A percentile compares a stretch with the other conserved stretches of the same genome.
Conservation (phyloP, 306 rosid genomes). For the Ormosia emarginata region DNA sequence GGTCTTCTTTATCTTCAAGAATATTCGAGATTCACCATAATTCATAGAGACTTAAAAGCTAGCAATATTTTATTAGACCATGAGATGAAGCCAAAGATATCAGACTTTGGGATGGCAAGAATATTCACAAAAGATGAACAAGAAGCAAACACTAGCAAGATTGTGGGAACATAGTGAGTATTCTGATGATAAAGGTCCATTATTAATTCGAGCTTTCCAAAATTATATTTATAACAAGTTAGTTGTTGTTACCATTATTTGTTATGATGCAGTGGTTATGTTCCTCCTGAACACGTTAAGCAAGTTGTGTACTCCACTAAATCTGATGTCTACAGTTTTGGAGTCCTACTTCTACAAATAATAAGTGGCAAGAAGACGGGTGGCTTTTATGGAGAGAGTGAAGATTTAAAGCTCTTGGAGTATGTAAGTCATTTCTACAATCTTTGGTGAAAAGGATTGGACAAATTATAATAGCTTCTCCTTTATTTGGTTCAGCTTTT, state of each 20-base stretch:
- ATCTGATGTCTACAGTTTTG: constrained; percentile 39
- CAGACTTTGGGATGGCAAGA: constrained; percentile 62
- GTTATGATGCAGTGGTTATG: constrained; percentile 32
- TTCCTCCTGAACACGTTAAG: constrained; percentile 2
- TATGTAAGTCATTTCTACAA: constrained; percentile 24
- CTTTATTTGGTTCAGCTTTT: background rate
- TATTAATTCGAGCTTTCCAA: background rate
- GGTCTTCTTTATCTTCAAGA: constrained; percentile 48
- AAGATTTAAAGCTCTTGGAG: constrained; percentile 20
- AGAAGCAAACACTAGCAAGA: constrained; percentile 33
- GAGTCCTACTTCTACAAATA: constrained; percentile 39
- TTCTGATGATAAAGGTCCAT: background rate
- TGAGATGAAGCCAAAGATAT: constrained; percentile 45
- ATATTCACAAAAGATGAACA: constrained; percentile 27
- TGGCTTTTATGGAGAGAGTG: background rate
- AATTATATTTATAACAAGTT: background rate
- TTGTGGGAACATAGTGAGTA: constrained; percentile 49
- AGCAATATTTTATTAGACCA: constrained; percentile 32
- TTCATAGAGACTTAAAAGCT: constrained; percentile 35
- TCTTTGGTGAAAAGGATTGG: background rate
- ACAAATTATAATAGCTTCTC: background rate
- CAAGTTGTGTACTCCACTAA: constrained; percentile 30
- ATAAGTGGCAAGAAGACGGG: constrained; percentile 32
- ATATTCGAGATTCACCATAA: constrained; percentile 33
- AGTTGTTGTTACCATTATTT: no score